Evolutionary conservation across 345 rosid genomes (phyloP), one percentile per base, ranked within the genome.

Genomic region (Theobroma cacao): DNA sequence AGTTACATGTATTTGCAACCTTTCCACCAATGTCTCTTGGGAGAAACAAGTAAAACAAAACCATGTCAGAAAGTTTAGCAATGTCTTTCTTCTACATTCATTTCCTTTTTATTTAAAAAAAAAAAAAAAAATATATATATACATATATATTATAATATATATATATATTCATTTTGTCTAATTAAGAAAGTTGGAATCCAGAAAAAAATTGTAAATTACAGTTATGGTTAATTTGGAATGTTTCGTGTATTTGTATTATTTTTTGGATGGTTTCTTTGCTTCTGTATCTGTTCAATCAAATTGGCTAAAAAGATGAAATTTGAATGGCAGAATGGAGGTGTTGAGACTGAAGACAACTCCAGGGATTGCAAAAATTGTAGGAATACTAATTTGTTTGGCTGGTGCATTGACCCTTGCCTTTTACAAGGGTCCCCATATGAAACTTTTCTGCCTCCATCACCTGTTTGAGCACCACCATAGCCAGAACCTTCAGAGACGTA

Each of bases 361-460:
- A 77, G 99, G 97, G 33, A 72, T 72, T 33, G 92, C 92, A 40
- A 95, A 95, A 86, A 84, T 95, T 41, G 80, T 77, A 20, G 98
- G 98, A 5, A 84, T 92, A 67, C 12, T 82, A 20, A 74, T 89
- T 40, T 91, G 99, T 87, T 56, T 91, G 28, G 91, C 86, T 38
- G 99, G 98, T 7, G 94, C 84, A 43, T 74, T 80, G n/a, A 82
- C 84, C 20, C 82, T 95, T 22, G 98, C 99, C 66, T 83, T 95
- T 33, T 91, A 88, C 88, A 89, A 85, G 63, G 98, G 97, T 33
- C 99, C 97, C 11, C 88, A 81, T 18, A 53, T 91, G 55, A 86
- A 80, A 45, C 67, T 87, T 26, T 64, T 81, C 65, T 78, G 91
- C 80, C 80, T 84, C 31, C 89, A 78, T 74, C 80, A 83, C 58